A percentile compares a stretch with the other conserved stretches of the same genome.
Conservation (phyloP, 441 rosid genomes). For the Capsella rubella region DNA sequence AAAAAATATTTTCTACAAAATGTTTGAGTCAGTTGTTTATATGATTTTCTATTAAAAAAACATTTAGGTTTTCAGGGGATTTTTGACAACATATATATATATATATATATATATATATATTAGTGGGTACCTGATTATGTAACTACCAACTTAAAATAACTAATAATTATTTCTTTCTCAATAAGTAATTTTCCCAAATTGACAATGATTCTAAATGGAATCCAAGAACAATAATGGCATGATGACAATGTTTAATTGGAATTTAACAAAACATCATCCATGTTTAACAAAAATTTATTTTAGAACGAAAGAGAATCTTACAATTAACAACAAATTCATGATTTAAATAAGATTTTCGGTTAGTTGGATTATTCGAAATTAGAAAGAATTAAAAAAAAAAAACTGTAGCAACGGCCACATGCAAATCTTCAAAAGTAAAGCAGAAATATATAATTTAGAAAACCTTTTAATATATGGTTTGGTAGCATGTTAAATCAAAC, state of each 20-base stretch:
- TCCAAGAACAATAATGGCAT: background rate
- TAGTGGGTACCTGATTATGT: background rate
- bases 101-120: slow-evolving; percentile 11
- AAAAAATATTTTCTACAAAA: background rate
- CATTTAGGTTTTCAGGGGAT: background rate
- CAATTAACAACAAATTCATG: background rate
- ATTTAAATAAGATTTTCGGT: background rate
- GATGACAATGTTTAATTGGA: background rate
- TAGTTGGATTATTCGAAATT: slow-evolving; percentile 14
- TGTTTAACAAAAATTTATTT: background rate
- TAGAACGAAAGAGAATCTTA: background rate
- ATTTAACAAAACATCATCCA: background rate
- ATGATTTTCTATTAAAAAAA: background rate
- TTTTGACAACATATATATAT: background rate
- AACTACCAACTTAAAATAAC: background rate
- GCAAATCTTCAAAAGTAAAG: slow-evolving; percentile 39
- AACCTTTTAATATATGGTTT: slow-evolving; percentile 42
- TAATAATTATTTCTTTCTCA: background rate
- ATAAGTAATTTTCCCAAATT: background rate
- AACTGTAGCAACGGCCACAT: slow-evolving; percentile 38
- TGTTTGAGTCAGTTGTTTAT: background rate
- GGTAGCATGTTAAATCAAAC: slow-evolving; percentile 44
- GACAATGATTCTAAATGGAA: background rate
- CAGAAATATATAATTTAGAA: slow-evolving; percentile 12
- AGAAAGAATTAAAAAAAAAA: background rate